These are phyloP conservation scores for Mariannaea sp. DNA, from an alignment of 2,329 filamentous ascomycete genomes.

Conservation along the genomic window DNA sequence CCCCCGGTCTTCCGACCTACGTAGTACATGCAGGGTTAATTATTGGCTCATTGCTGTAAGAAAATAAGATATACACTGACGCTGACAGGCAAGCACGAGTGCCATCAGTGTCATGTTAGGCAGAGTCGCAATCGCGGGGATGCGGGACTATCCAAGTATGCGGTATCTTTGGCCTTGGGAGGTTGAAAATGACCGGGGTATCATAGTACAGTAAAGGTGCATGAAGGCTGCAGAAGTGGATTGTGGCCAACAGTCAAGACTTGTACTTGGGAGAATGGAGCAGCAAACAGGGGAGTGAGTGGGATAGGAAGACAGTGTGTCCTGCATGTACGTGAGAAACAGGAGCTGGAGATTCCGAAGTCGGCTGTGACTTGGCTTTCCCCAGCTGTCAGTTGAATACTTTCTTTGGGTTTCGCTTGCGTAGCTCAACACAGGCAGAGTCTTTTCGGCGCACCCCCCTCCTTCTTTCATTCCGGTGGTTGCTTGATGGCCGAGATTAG, in stretches of 20 bases:
- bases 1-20: constrained; percentile 1
- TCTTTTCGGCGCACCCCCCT: constrained; percentile 10
- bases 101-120: background rate
- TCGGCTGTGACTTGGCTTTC: constrained; percentile 20
- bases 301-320: background rate
- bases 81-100: too few species aligned
- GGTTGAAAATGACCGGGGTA: background rate
- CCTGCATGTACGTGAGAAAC: background rate
- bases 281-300: constrained; percentile 14
- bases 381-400: background rate
- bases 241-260: constrained; percentile 7
- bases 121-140: too few species aligned
- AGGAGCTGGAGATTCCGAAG: constrained; percentile 24
- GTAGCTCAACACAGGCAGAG: background rate
- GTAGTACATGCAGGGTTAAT: too few species aligned
- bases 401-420: background rate
- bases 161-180: background rate
- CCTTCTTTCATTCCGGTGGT: constrained; percentile 10
- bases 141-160: too few species aligned
- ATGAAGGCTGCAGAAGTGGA: background rate
- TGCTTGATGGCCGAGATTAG: constrained; percentile 34
- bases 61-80: too few species aligned
- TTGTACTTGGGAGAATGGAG: constrained; percentile 6
- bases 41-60: too few species aligned
- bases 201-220: background rate